Conservation (phyloP, 306 rosid genomes). For the Rosa lucieae region DNA sequence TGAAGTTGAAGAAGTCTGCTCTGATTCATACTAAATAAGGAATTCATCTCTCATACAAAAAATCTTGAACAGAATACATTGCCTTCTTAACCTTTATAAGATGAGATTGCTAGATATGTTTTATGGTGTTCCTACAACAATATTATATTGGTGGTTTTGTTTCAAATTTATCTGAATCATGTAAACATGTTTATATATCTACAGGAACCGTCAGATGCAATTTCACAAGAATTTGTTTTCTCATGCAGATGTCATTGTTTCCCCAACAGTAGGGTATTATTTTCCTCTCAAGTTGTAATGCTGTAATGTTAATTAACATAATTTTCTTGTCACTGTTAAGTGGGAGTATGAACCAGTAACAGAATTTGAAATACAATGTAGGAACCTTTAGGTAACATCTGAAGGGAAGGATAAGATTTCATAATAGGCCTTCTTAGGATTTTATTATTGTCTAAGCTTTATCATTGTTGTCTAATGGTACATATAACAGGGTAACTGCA, state of each 20-base stretch:
- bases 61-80: not conserved
- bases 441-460: not conserved
- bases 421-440: not conserved
- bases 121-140: not conserved
- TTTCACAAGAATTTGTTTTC: conserved; percentile 70
- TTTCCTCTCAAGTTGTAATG: not conserved
- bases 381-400: not conserved
- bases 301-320: not conserved
- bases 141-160: not conserved
- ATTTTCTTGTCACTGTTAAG: not conserved
- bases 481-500: conserved; percentile 73
- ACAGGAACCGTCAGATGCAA: conserved; percentile 86
- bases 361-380: not conserved
- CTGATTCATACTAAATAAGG: not conserved
- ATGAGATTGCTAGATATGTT: not conserved
- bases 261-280: conserved; percentile 42
- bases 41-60: not conserved
- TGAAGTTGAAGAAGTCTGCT: not conserved
- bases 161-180: not conserved
- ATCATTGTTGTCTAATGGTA: not conserved
- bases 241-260: conserved; percentile 81
- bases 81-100: not conserved
- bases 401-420: not conserved
- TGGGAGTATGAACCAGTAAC: not conserved
- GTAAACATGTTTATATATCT: conserved; percentile 13